A percentile compares a stretch with the other conserved stretches of the same genome.
Evolutionary conservation across 225 moss, liverwort and hornwort genomes (phyloP).

Genomic region (Antitrichia curtipendula): DNA sequence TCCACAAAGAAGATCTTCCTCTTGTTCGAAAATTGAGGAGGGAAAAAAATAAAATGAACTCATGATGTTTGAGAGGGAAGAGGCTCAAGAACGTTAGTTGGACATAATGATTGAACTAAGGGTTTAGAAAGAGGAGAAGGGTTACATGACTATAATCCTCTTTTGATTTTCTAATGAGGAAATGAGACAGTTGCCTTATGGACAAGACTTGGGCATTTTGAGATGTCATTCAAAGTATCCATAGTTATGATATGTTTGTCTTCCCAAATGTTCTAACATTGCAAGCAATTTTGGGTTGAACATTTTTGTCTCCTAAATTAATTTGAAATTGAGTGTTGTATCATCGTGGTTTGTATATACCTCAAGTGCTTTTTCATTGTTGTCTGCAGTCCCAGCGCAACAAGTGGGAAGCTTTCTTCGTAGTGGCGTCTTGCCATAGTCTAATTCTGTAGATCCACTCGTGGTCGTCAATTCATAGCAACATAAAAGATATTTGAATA

Average conservation of each 20-base stretch:
- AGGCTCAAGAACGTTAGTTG: rapidly evolving
- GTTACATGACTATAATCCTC: rapidly evolving
- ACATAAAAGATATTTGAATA: background rate
- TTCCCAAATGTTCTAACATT: background rate
- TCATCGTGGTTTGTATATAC: background rate
- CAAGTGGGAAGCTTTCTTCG: background rate
- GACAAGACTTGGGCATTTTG: background rate
- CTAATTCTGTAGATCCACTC: background rate
- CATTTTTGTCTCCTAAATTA: too few relatives aligned
- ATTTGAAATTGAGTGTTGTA: background rate
- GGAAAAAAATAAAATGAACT: background rate
- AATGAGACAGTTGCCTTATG: background rate
- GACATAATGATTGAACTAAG: background rate
- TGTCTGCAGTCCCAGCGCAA: background rate
- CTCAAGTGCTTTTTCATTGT: background rate
- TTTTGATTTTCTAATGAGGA: background rate
- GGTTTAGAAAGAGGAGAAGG: background rate
- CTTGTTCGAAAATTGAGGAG: background rate
- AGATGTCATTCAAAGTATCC: background rate
- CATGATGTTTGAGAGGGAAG: background rate
- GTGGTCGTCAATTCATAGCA: background rate
- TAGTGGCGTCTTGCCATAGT: background rate
- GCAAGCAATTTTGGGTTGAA: background rate
- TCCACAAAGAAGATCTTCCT: background rate
- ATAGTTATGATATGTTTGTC: too few relatives aligned